These are phyloP conservation scores for Pseudevernia furfuracea DNA, from an alignment of 495 filamentous ascomycete genomes.

Conservation along the genomic window DNA sequence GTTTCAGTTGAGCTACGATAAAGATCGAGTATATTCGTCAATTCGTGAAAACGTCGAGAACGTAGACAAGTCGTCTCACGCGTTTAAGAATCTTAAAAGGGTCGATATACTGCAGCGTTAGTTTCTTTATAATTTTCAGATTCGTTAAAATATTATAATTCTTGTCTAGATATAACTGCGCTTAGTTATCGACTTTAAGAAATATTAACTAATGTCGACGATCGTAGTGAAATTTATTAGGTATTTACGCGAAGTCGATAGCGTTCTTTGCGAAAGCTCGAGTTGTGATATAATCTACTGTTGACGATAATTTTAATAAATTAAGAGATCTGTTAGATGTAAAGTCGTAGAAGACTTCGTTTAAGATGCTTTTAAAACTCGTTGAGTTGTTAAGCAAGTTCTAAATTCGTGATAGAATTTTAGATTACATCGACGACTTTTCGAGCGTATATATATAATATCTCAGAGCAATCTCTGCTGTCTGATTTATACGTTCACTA, in stretches of 20 bases:
- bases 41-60: background rate
- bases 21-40: background rate
- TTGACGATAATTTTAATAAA: background rate
- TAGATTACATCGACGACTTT: background rate
- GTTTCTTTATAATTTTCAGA: conserved; percentile 2
- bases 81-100: background rate
- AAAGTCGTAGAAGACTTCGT: background rate
- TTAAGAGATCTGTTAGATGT: background rate
- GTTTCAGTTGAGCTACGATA: background rate
- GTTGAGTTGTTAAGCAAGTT: background rate
- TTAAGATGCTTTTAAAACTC: background rate
- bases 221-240: background rate
- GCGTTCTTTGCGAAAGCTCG: background rate
- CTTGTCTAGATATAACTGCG: background rate
- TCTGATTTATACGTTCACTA: background rate
- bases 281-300: background rate
- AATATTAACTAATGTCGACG: background rate
- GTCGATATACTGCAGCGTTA: background rate
- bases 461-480: background rate
- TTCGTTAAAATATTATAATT: background rate
- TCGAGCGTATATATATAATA: background rate
- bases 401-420: background rate
- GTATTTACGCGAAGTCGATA: no score
- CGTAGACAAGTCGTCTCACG: background rate
- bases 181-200: background rate